Evolutionary conservation across 108 stramenopile genomes (phyloP).

Genomic region (Fragilaria crotonensis): DNA sequence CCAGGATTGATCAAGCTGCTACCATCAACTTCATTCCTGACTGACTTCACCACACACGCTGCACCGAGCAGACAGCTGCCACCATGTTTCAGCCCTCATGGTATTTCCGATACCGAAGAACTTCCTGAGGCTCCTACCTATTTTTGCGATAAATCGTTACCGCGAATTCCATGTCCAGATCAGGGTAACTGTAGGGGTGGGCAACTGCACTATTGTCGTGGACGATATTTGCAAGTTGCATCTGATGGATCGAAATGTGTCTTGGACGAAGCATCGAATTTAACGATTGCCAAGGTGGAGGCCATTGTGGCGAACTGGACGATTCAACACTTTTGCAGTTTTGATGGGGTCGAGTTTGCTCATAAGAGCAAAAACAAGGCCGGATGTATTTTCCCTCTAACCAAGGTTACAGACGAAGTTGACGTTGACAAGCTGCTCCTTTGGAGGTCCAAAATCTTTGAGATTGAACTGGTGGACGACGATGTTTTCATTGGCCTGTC

Average conservation of each 20-base stretch:
- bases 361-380: not conserved
- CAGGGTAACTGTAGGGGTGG: not conserved
- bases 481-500: conserved; percentile 15
- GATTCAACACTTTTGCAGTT: not conserved
- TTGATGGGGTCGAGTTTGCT: not conserved
- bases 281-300: not conserved
- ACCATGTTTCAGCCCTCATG: too few relatives aligned
- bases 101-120: too few relatives aligned
- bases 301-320: not conserved
- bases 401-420: not conserved
- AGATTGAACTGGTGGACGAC: conserved; percentile 2
- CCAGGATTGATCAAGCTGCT: too few relatives aligned
- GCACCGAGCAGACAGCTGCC: too few relatives aligned
- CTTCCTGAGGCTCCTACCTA: too few relatives aligned
- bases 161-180: not conserved
- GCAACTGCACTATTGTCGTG: not conserved
- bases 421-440: not conserved
- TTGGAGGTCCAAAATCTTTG: not conserved
- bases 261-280: not conserved
- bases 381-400: not conserved
- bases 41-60: too few relatives aligned
- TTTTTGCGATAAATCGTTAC: too few relatives aligned
- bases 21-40: too few relatives aligned
- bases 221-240: not conserved
- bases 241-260: not conserved